These are phyloP conservation scores for Aspergillus bertholletiae DNA, from an alignment of 495 filamentous ascomycete species.

Conservation along the genomic window DNA sequence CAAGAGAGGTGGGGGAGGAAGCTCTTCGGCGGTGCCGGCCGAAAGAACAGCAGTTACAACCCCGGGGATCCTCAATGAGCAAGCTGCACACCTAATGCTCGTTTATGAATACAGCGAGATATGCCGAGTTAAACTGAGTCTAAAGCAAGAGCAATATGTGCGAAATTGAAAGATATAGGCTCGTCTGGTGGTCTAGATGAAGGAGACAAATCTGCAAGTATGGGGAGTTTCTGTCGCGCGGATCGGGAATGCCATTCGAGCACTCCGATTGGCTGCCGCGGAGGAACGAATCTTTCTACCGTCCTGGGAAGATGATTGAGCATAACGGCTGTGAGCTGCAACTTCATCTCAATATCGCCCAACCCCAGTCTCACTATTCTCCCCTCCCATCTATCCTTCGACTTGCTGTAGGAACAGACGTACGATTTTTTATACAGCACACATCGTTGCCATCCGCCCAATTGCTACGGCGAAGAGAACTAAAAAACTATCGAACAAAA, in stretches of 20 bases:
- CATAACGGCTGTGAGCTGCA: not conserved
- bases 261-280: conserved; percentile 41
- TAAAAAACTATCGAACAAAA: not conserved
- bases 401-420: not conserved
- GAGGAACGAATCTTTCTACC: conserved; percentile 37
- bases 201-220: conserved; percentile 1
- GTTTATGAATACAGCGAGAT: not conserved
- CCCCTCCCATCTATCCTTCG: not conserved
- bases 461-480: not conserved
- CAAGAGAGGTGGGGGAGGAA: not conserved
- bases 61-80: too few relatives aligned
- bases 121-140: not conserved
- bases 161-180: not conserved
- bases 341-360: not conserved
- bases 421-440: not conserved
- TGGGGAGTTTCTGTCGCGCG: conserved; percentile 5
- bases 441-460: not conserved
- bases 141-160: not conserved
- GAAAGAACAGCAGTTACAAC: not conserved
- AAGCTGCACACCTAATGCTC: too few relatives aligned
- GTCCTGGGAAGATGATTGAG: conserved; percentile 3
- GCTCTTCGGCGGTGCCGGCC: not conserved
- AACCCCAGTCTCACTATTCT: not conserved
- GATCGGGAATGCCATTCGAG: conserved; percentile 28
- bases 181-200: not conserved